Percentiles rank a stretch among this genome's conserved stretches.
Conservation (phyloP, 2,329 filamentous ascomycete species). For the Periconia sp. region DNA sequence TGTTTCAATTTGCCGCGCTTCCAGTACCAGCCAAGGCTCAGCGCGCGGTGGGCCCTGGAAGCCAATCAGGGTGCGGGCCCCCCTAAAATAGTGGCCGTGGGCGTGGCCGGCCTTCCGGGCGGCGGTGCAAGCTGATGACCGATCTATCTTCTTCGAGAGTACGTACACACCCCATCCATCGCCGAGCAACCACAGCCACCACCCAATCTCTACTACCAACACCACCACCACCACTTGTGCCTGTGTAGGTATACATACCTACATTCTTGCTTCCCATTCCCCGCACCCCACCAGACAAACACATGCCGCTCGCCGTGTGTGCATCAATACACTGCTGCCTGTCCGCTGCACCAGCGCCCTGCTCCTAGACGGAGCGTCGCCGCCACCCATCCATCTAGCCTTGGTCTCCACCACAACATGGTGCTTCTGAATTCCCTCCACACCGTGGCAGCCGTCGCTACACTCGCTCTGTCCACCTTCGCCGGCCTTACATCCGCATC, state of each 20-base stretch:
- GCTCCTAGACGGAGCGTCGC: constrained; percentile 27
- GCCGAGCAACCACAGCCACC: too few species aligned
- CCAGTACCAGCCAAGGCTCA: too few species aligned
- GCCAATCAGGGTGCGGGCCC: too few species aligned
- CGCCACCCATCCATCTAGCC: constrained; percentile 32
- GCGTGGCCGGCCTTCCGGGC: too few species aligned
- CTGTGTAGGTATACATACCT: neutral
- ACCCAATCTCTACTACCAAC: neutral
- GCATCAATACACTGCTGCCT: constrained; percentile 9
- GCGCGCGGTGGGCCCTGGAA: too few species aligned
- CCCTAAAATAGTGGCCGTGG: too few species aligned
- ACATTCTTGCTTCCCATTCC: neutral
- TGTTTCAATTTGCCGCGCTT: too few species aligned
- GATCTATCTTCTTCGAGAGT: too few species aligned
- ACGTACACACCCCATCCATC: too few species aligned
- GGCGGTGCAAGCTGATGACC: too few species aligned
- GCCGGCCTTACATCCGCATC: constrained; percentile 27
- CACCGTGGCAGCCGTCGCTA: constrained; percentile 19
- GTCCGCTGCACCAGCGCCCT: constrained; percentile 9
- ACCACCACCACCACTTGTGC: neutral
- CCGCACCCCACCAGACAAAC: constrained; percentile 1
- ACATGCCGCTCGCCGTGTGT: constrained; percentile 36
- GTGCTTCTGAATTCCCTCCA: neutral
- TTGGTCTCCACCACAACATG: constrained; percentile 19
- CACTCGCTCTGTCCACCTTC: constrained; percentile 2